Evolutionary conservation across 2,329 filamentous ascomycete species (phyloP).

Genomic region (Annulohypoxylon truncatum): DNA sequence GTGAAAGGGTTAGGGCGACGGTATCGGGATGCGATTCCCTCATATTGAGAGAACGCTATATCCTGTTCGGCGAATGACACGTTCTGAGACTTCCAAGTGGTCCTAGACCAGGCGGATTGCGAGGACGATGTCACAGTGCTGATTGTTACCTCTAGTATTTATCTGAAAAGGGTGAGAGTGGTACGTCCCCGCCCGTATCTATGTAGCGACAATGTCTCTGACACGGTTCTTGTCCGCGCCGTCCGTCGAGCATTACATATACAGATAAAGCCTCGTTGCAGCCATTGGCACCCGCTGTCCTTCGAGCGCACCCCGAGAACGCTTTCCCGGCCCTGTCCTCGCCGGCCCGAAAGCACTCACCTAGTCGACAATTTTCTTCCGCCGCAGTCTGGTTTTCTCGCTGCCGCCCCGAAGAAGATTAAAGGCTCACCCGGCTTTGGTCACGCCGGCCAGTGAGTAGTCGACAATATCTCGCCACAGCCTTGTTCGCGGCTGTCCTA

Average conservation of each 20-base stretch:
- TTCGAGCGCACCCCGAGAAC: conserved; percentile 26
- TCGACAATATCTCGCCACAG: conserved; percentile 10
- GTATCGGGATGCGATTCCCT: conserved; percentile 37
- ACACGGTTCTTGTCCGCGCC: conserved; percentile 17
- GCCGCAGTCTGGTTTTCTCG: background rate
- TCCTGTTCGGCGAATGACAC: conserved; percentile 39
- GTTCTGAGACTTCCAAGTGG: conserved; percentile 42
- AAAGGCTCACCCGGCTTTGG: background rate
- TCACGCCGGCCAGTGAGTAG: background rate
- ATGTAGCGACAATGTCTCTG: conserved; percentile 25
- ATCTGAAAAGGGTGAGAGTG: background rate
- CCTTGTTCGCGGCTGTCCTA: background rate
- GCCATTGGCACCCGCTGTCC: conserved; percentile 29
- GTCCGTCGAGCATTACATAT: conserved; percentile 13
- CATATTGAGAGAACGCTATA: background rate
- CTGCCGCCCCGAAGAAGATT: background rate
- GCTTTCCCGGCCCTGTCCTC: background rate
- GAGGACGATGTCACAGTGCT: conserved; percentile 31
- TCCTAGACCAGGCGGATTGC: conserved; percentile 41
- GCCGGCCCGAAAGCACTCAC: conserved; percentile 3
- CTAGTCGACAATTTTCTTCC: background rate
- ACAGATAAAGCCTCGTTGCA: conserved; percentile 31
- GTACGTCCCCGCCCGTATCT: conserved; percentile 29
- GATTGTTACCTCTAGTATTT: background rate
- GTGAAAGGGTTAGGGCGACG: conserved; percentile 8